Percentiles rank a stretch among this genome's conserved stretches.
Conservation (phyloP, 495 filamentous ascomycete species). For the Choiromyces venosus region DNA sequence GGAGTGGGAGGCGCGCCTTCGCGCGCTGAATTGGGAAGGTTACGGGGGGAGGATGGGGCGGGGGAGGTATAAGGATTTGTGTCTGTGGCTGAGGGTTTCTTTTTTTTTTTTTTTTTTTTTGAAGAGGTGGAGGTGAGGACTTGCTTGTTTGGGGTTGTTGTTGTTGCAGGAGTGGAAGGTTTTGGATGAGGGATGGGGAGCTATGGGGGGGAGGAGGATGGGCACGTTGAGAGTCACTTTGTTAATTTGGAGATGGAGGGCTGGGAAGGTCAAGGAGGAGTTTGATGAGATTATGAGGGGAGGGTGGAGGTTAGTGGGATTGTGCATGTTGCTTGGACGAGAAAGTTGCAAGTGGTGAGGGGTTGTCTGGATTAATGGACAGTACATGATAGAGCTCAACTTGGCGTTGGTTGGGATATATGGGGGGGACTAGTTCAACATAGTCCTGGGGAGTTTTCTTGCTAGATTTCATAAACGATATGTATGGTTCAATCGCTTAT, state of each 20-base stretch:
- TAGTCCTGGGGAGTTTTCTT: too few species aligned
- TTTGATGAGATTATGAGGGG: slow-evolving; percentile 7
- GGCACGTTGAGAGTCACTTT: slow-evolving; percentile 59
- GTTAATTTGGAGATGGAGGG: slow-evolving; percentile 51
- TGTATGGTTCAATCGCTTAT: too few species aligned
- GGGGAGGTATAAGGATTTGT: slow-evolving; percentile 51
- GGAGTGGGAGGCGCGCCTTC: slow-evolving; percentile 53
- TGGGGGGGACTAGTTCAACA: too few species aligned
- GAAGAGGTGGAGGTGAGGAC: slow-evolving; percentile 20
- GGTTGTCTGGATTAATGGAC: too few species aligned
- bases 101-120: too few species aligned
- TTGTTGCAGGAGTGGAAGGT: slow-evolving; percentile 24
- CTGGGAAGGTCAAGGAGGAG: slow-evolving; percentile 39
- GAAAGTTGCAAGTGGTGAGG: slow-evolving; percentile 24
- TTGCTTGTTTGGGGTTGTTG: slow-evolving; percentile 11
- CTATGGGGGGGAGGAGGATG: slow-evolving; percentile 52
- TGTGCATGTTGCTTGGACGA: slow-evolving; percentile 53
- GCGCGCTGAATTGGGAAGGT: slow-evolving; percentile 49
- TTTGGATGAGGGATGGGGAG: slow-evolving; percentile 47
- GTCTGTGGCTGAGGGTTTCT: too few species aligned
- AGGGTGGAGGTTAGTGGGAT: slow-evolving; percentile 46
- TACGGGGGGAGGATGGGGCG: slow-evolving; percentile 51
- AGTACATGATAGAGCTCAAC: too few species aligned
- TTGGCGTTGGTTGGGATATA: too few species aligned
- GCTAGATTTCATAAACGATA: too few species aligned